These are phyloP conservation scores for Cladosporium sp. DNA, from an alignment of 2,329 filamentous ascomycete genomes.

Conservation along the genomic window DNA sequence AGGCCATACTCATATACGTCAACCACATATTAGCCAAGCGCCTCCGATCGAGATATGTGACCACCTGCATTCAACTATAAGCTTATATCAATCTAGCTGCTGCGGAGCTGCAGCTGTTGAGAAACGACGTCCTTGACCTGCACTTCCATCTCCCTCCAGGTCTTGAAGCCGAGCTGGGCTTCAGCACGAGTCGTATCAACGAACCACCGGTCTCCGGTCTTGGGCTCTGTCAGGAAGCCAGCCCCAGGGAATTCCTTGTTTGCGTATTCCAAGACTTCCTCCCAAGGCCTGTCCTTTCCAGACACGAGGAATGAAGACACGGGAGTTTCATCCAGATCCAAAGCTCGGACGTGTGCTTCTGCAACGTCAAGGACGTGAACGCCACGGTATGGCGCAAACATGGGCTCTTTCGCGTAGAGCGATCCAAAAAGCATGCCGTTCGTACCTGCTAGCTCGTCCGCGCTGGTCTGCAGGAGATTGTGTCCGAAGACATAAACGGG, in stretches of 20 bases:
- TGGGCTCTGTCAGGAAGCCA: neutral
- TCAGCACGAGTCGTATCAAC: neutral
- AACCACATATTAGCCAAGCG: too few relatives aligned
- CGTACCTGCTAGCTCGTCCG: neutral
- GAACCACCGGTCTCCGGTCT: neutral
- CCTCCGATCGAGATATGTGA: too few relatives aligned
- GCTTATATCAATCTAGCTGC: neutral
- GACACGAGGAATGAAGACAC: neutral
- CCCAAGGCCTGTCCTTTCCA: neutral
- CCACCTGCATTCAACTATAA: too few relatives aligned
- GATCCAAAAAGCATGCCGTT: neutral
- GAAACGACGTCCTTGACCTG: neutral
- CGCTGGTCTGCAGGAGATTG: neutral
- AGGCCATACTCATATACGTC: too few relatives aligned
- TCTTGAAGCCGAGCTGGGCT: neutral
- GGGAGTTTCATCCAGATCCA: neutral
- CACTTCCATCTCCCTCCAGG: neutral
- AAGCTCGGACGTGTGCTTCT: neutral
- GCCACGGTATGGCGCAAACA: neutral
- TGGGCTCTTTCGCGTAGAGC: neutral
- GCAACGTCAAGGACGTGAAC: neutral
- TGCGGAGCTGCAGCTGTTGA: neutral
- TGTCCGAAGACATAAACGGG: neutral
- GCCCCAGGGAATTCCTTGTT: neutral
- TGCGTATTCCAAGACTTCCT: neutral